These are phyloP conservation scores for Aspergillus indologenus DNA, from an alignment of 495 filamentous ascomycete genomes.

Conservation along the genomic window DNA sequence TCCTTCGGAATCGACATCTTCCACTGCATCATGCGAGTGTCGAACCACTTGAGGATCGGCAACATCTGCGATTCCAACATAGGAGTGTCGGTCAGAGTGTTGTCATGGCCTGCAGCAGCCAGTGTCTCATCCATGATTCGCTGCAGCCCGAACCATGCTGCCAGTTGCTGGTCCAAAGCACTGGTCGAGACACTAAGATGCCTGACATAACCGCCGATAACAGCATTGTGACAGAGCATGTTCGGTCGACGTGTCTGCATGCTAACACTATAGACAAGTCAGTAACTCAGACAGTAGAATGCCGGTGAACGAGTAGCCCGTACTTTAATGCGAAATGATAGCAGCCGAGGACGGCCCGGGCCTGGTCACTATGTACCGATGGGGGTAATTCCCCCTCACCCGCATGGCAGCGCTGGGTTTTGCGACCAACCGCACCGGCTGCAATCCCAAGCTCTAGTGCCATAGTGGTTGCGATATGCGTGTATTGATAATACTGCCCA, in stretches of 20 bases:
- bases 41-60: slow-evolving; percentile 6
- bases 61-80: neutral
- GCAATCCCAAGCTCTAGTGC: neutral
- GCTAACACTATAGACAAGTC: neutral
- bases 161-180: neutral
- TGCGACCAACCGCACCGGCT: neutral
- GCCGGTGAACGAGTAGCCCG: neutral
- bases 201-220: neutral
- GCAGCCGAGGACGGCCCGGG: slow-evolving; percentile 2
- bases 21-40: slow-evolving; percentile 1
- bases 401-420: neutral
- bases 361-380: neutral
- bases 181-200: neutral
- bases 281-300: neutral
- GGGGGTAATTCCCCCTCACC: neutral
- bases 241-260: slow-evolving; percentile 4
- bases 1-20: neutral
- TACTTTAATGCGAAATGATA: slow-evolving; percentile 4
- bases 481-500: slow-evolving; percentile 4
- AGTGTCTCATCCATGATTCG: slow-evolving; percentile 2
- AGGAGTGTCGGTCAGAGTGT: neutral
- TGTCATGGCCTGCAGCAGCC: neutral
- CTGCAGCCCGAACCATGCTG: slow-evolving; percentile 2
- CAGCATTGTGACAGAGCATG: slow-evolving; percentile 1
- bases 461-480: slow-evolving; percentile 1